phyloP scores from a whole-genome alignment of 805 yeast species.

The Candida dajiaensis region DNA sequence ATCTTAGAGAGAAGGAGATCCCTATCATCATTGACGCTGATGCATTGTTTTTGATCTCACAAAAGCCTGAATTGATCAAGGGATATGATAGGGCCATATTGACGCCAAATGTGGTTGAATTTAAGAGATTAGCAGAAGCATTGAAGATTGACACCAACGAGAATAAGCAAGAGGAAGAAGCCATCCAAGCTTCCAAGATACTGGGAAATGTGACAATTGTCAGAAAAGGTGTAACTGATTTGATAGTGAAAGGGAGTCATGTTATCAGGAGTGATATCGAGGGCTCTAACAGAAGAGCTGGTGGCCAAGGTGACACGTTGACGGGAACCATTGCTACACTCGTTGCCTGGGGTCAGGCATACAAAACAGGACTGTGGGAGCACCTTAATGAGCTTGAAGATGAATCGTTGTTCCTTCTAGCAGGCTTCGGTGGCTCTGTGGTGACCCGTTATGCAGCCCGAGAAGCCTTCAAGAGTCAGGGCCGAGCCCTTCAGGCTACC shows the following conservation, averaged over 20 bases:
- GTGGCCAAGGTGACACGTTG: slow-evolving; percentile 95
- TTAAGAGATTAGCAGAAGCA: slow-evolving; percentile 56
- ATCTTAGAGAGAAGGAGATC: slow-evolving; percentile 46
- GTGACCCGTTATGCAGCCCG: slow-evolving; percentile 61
- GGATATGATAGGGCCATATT: slow-evolving; percentile 58
- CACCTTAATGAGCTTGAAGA: slow-evolving; percentile 27
- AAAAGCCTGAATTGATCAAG: slow-evolving; percentile 46
- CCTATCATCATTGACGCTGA: slow-evolving; percentile 92
- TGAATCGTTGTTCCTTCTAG: slow-evolving; percentile 36
- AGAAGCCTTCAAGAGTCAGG: slow-evolving; percentile 57
- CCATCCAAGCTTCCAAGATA: slow-evolving; percentile 38
- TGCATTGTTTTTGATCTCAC: slow-evolving; percentile 62
- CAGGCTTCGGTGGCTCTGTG: slow-evolving; percentile 67
- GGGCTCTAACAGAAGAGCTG: slow-evolving; percentile 80
- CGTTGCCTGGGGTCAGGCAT: slow-evolving; percentile 71
- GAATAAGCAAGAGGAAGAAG: slow-evolving; percentile 13
- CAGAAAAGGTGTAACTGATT: slow-evolving; percentile 67
- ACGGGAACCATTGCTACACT: slow-evolving; percentile 83
- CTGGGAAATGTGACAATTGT: slow-evolving; percentile 59
- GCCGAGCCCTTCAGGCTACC: slow-evolving; percentile 81
- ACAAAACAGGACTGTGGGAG: slow-evolving; percentile 55
- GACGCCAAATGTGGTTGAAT: slow-evolving; percentile 90
- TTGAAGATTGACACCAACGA: slow-evolving; percentile 27
- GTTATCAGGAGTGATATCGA: slow-evolving; percentile 36
- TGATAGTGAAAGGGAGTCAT: slow-evolving; percentile 47